These are phyloP conservation scores for Waitea zeae DNA, from an alignment of 1,284 basidiomycete genomes.

Conservation along the genomic window DNA sequence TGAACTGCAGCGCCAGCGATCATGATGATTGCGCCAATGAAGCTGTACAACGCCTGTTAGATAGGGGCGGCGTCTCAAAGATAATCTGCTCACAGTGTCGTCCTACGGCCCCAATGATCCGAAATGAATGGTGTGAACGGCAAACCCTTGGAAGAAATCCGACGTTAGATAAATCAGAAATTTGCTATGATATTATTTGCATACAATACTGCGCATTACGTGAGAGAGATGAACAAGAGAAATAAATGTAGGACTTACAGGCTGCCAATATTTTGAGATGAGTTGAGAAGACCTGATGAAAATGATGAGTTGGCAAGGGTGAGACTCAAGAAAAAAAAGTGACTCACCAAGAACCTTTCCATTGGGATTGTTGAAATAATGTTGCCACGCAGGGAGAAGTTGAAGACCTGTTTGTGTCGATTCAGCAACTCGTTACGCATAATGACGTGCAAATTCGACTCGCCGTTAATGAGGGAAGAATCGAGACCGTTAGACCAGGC, in stretches of 20 bases:
- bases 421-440: slow-evolving; percentile 3
- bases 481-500: slow-evolving; percentile 44
- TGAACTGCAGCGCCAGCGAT: slow-evolving; percentile 12
- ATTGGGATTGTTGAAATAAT: slow-evolving; percentile 30
- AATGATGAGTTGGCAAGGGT: slow-evolving; percentile 2
- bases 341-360: slow-evolving; percentile 34
- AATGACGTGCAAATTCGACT: slow-evolving; percentile 3
- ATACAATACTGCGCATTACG: slow-evolving; percentile 2
- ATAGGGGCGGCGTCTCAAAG: no score
- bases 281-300: slow-evolving; percentile 36
- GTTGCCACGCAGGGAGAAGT: slow-evolving; percentile 43
- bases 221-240: neutral
- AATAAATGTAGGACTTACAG: slow-evolving; percentile 23
- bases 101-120: slow-evolving; percentile 36
- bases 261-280: slow-evolving; percentile 44
- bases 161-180: no score
- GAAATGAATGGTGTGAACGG: slow-evolving; percentile 42
- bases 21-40: slow-evolving; percentile 13
- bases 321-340: slow-evolving; percentile 4
- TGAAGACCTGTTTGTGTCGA: slow-evolving; percentile 28
- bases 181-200: no score
- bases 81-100: slow-evolving; percentile 37
- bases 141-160: slow-evolving; percentile 31
- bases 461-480: slow-evolving; percentile 46
- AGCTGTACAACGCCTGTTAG: no score